Percentiles rank a stretch among this genome's conserved stretches.
phyloP scores from a whole-genome alignment of 352 stramenopile species.

The Pythium sp. region DNA sequence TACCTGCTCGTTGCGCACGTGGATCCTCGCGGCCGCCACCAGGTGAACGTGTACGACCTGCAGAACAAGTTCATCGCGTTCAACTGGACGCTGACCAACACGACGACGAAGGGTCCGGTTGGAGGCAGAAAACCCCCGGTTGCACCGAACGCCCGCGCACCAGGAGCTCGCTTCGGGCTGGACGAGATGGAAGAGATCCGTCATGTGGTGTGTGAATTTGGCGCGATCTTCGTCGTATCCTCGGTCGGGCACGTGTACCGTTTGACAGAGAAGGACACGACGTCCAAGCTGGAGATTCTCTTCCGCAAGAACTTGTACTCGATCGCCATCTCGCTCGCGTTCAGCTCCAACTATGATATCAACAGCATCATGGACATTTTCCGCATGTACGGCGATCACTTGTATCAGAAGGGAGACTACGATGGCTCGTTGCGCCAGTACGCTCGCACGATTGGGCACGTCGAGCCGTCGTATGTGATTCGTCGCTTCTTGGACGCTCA shows the following conservation, averaged over 20 bases:
- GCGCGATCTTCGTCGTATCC: constrained; percentile 85
- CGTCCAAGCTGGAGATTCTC: constrained; percentile 96
- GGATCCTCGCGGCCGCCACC: constrained; percentile 74
- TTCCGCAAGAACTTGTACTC: constrained; percentile 97
- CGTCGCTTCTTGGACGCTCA: constrained; percentile 96
- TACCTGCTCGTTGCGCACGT: constrained; percentile 83
- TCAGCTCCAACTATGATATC: constrained; percentile 92
- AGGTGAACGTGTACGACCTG: constrained; percentile 90
- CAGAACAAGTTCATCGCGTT: constrained; percentile 93
- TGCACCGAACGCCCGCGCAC: constrained; percentile 30
- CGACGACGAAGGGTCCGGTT: constrained; percentile 21
- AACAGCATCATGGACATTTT: constrained; percentile 96
- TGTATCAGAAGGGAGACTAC: constrained; percentile 97
- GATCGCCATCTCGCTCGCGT: constrained; percentile 97
- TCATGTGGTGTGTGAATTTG: constrained; percentile 84
- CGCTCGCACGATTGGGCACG: constrained; percentile 94
- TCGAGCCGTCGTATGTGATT: constrained; percentile 98
- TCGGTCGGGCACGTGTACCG: constrained; percentile 89
- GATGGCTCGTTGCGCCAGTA: constrained; percentile 97
- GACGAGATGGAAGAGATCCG: constrained; percentile 88
- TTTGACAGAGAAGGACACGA: constrained; percentile 93
- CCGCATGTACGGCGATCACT: constrained; percentile 96
- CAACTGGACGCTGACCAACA: constrained; percentile 85
- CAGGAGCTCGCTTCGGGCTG: constrained; percentile 71
- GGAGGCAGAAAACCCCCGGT: constrained; percentile 23